phyloP scores from a whole-genome alignment of 306 rosid genomes.

The Glycine tomentella region DNA sequence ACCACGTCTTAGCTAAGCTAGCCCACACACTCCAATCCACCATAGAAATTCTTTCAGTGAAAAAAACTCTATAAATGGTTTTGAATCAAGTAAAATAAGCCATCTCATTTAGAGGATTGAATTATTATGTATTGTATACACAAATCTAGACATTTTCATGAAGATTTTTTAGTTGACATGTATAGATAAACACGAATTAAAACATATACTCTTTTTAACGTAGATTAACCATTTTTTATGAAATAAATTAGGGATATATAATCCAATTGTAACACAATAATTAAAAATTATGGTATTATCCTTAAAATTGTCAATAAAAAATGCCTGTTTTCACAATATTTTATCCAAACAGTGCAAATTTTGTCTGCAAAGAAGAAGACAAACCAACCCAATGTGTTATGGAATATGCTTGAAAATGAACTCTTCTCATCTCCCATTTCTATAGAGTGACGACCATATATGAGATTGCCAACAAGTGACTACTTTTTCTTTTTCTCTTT shows the following conservation, averaged over 20 bases:
- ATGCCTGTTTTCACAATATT: not conserved
- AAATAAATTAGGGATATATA: not conserved
- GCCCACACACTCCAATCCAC: not conserved
- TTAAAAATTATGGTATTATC: not conserved
- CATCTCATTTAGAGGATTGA: not conserved
- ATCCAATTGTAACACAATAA: not conserved
- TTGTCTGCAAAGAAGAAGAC: constrained; percentile 50
- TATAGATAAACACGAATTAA: not conserved
- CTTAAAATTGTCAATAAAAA: not conserved
- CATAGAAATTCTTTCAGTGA: not conserved
- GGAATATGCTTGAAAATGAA: constrained; percentile 10
- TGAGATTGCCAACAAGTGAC: constrained; percentile 42
- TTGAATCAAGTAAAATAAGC: not conserved
- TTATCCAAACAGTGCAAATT: constrained; percentile 16
- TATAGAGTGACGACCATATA: constrained; percentile 49
- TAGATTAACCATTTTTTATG: not conserved
- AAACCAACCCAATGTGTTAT: constrained; percentile 1
- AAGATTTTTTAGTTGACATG: not conserved
- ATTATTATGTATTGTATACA: not conserved
- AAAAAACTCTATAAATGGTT: constrained; percentile 7
- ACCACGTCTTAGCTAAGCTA: not conserved
- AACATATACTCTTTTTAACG: not conserved
- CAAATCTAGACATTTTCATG: not conserved
- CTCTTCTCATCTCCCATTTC: not conserved
- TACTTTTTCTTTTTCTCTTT: constrained; percentile 45